Conservation (phyloP, 257 asterid genomes). For the Orobanche coerulescens region DNA sequence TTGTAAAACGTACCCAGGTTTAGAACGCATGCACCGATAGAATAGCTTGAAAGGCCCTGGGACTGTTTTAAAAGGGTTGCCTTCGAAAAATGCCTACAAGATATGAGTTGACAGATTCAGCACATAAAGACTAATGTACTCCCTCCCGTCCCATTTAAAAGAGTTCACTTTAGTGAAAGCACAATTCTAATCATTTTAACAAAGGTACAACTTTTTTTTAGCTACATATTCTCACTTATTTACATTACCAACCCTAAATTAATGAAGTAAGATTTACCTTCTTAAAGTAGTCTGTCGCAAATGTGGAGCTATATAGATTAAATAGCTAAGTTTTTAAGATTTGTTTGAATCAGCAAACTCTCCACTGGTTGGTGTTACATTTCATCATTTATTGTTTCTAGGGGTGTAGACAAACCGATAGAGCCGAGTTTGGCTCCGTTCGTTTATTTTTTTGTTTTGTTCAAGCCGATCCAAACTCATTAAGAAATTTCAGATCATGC, state of each 20-base stretch:
- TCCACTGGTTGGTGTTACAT: not conserved
- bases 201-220: no score
- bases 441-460: no score
- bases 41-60: slow-evolving; percentile 97
- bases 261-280: not conserved
- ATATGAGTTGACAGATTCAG: not conserved
- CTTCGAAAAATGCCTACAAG: slow-evolving; percentile 84
- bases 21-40: slow-evolving; percentile 87
- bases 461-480: no score
- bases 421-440: no score
- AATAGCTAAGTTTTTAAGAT: not conserved
- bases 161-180: no score
- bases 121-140: no score
- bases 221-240: no score
- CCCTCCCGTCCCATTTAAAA: no score
- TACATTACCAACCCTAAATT: not conserved
- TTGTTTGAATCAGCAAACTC: not conserved
- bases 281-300: not conserved
- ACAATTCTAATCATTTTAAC: no score
- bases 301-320: not conserved
- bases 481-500: no score
- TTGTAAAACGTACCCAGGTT: slow-evolving; percentile 92
- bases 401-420: no score
- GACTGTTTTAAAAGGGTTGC: slow-evolving; percentile 90
- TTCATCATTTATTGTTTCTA: not conserved